Evolutionary conservation across 805 yeast genomes (phyloP).

Genomic region (Cyberlindnera saturnus): DNA sequence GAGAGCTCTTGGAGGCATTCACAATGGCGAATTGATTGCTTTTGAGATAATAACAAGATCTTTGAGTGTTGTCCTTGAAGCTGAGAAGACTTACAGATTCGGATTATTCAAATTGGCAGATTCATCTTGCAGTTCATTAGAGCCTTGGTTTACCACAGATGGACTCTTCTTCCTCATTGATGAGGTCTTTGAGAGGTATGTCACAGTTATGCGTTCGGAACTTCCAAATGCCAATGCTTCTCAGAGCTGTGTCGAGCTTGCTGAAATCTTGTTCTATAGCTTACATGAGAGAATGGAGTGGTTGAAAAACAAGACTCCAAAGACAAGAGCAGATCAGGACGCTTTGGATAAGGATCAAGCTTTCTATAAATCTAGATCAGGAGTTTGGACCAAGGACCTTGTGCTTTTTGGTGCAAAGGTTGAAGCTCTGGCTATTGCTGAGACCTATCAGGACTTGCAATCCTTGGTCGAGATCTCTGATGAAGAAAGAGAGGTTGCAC

Average conservation of each 20-base stretch:
- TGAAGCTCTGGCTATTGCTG: conserved; percentile 58
- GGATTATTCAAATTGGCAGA: conserved; percentile 28
- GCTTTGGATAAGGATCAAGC: conserved; percentile 13
- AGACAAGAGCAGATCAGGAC: conserved; percentile 19
- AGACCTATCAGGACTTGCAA: conserved; percentile 56
- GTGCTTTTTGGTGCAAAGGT: conserved; percentile 42
- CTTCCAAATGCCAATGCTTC: conserved; percentile 11
- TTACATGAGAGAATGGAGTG: conserved; percentile 30
- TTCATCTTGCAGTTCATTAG: conserved; percentile 22
- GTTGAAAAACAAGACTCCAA: conserved; percentile 21
- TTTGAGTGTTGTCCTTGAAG: conserved; percentile 28
- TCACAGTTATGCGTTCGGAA: conserved; percentile 6
- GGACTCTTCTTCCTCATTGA: conserved; percentile 35
- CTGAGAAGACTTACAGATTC: conserved; percentile 34
- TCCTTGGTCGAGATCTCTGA: conserved; percentile 52
- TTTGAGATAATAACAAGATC: conserved; percentile 22
- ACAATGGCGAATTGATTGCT: conserved; percentile 15
- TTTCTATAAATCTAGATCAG: conserved; percentile 26
- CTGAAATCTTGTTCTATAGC: conserved; percentile 36
- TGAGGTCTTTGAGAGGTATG: conserved; percentile 31
- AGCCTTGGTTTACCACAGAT: conserved; percentile 46
- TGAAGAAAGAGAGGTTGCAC: conserved; percentile 30
- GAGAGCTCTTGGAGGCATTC: conserved; percentile 8
- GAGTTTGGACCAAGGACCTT: conserved; percentile 56
- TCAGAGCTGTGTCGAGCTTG: conserved; percentile 28